Evolutionary conservation across 441 rosid species (phyloP), one percentile per base, ranked within the genome.

Genomic region (Manihot esculenta): DNA sequence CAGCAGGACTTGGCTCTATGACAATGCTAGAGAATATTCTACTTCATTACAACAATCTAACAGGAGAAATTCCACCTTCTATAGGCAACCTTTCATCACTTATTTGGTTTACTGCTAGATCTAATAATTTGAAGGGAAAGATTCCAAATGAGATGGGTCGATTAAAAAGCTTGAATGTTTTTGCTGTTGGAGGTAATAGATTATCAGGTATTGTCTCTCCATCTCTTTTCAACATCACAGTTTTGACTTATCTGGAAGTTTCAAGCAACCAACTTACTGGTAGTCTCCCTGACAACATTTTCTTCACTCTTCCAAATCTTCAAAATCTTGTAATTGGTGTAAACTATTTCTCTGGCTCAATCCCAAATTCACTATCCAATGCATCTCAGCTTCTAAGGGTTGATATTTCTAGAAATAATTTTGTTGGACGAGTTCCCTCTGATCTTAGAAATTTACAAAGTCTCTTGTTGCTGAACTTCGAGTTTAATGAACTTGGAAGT

Each of bases 31-130:
- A 62, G 47, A 27, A 10, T 13, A 41, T 71, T 50, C 7, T 0
- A 18, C 12, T 71, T 26, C 9, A 53, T 17, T 15, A 3, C 0
- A 71, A 62, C 30, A 24, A 14, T 23, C 17, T 71, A 11, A 47
- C 20, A 1, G 68, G 62, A n/a, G 10, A 41, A 51, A 51, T 51
- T 8, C 56, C 56, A n/a, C 24, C 24, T 51, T 51, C 56, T 18
- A 24, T 51, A 3, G 24, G 2, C 20, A 71, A 71, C 14, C 51
- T 71, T 41, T 62, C 68, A 6, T 71, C 67, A 3, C 51, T 62
- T 18, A 1, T 17, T 10, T 4, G 1, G 5, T 30, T 62, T 62
- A 38, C 21, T 21, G 61, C 24, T 12, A 1, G 9, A 2, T 0
- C 0, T 1, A 71, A 71, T 53, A 38, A 35, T 53, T n/a, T 71